Evolutionary conservation across 169 alveolate genomes (phyloP), one percentile per base, ranked within the genome.

Genomic region (Babesia ovis): DNA sequence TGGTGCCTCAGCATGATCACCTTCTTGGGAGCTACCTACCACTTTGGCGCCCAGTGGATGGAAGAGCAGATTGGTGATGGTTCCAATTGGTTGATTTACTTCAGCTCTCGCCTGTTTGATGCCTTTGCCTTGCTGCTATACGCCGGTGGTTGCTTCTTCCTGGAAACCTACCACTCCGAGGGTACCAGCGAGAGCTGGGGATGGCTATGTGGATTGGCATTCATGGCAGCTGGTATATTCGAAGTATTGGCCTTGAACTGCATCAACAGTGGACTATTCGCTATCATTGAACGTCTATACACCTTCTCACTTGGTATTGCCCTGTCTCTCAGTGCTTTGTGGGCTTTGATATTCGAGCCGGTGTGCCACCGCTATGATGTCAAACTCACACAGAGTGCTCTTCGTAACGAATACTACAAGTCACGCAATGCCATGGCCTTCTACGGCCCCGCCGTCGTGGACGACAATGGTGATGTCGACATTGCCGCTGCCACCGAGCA

Each of bases 161-260:
- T 93, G 41, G 97, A 94, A 66, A 93, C 92, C 22, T 94, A 93
- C 86, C 97, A 93, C 69, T 92, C 96, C 4, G 96, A 93, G 74
- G 97, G 97, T 16, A 94, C 97, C 50, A 94, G 93, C 37, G 97
- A 94, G 64, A 91, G 92, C 45, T 86, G 95, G 95, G 97, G 97
- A 20, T 94, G 96, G 95, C 83, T 92, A 39, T 91, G 96, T 54
- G 94, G 95, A 48, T 27, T 68, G 53, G 66, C 93, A 53, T 93
- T 84, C 81, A 58, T 91, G 55, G 81, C 83, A 23, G 86, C 97
- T 18, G 94, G 92, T 11, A 51, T 73, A 39, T 82, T 83, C 53
- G 95, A 92, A 61, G 86, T 92, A 20, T 76, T 85, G 20, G 93
- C 91, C 22, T 77, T 92, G 39, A 79, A 84, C 66, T 55, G 77